Base-by-base conservation (phyloP, 2,329 filamentous ascomycete genomes). In the Herpotrichia juniperi region DNA sequence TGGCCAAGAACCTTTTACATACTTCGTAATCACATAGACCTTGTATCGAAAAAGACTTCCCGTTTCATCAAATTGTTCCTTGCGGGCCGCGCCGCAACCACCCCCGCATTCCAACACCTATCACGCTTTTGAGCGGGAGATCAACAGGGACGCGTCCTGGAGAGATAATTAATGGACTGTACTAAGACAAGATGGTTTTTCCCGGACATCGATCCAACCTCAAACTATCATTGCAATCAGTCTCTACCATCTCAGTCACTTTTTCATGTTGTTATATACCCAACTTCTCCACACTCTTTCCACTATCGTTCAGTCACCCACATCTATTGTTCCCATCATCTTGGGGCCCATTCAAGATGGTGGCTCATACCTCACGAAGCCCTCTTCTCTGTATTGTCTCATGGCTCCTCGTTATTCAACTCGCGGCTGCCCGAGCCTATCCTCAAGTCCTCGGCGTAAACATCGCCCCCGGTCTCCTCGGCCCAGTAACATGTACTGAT, bases 401-500 rank as follows among this genome's bases (percentile, higher is more conserved):
- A 24, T 54, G 19, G 17, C 26, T 50, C 17, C 32, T 54, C 9
- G 26, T 51, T 16, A 9, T 32, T 6, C 30, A 46, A 17, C 3
- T 24, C n/a, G 47, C 31, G 8, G 14, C 26, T 35, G 49, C 51
- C 3, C 46, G 42, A n/a, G n/a, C n/a, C n/a, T n/a, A n/a, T 32
- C 57, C 57, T 11, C 51, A 58, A 42, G 30, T 46, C 10, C 26
- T 45, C 2, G 32, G 25, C 24, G 11, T 44, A 4, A 52, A 48
- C 34, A 16, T 43, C 14, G 24, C 51, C 5, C 35, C 35, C 22
- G 51, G 45, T 4, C 4, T 56, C 19, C 6, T 51, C 30, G 16
- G 46, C 3, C 42, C 58, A 4, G 2, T 40, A 21, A 59, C 56
- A 1, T 59, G 56, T 30, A 48, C 40, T 24, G 58, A 61, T 32